Evolutionary conservation across 2,329 filamentous ascomycete genomes (phyloP).

Genomic region (Penicillium capsulatum): DNA sequence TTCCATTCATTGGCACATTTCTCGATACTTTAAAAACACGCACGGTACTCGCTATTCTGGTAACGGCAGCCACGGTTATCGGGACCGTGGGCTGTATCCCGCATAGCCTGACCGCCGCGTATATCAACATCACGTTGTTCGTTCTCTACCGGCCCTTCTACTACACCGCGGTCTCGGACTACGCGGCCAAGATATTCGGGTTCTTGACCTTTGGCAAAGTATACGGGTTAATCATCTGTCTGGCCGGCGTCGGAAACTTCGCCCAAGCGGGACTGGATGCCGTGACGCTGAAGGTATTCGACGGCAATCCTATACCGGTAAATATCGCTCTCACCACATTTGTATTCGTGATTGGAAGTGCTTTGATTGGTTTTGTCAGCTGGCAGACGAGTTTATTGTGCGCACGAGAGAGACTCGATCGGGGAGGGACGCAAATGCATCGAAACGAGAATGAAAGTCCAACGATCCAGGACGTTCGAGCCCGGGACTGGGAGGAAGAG

Average conservation of each 20-base stretch:
- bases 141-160: constrained; percentile 82
- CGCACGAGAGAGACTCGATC: not conserved
- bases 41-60: constrained; percentile 66
- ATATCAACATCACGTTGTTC: constrained; percentile 72
- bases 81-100: constrained; percentile 73
- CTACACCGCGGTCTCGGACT: constrained; percentile 85
- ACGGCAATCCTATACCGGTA: constrained; percentile 69
- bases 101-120: constrained; percentile 63
- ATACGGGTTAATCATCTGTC: constrained; percentile 85
- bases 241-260: constrained; percentile 80
- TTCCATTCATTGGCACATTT: constrained; percentile 78
- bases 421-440: not conserved
- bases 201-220: constrained; percentile 90
- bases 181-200: constrained; percentile 85
- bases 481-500: constrained; percentile 3
- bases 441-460: not conserved
- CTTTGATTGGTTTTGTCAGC: constrained; percentile 64
- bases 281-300: constrained; percentile 68
- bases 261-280: constrained; percentile 75
- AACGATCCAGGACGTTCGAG: not conserved
- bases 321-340: constrained; percentile 63
- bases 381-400: constrained; percentile 41
- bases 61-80: constrained; percentile 67
- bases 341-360: constrained; percentile 61
- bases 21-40: constrained; percentile 73